Evolutionary conservation across 2,329 filamentous ascomycete species (phyloP).

Genomic region (Alternaria sp.): DNA sequence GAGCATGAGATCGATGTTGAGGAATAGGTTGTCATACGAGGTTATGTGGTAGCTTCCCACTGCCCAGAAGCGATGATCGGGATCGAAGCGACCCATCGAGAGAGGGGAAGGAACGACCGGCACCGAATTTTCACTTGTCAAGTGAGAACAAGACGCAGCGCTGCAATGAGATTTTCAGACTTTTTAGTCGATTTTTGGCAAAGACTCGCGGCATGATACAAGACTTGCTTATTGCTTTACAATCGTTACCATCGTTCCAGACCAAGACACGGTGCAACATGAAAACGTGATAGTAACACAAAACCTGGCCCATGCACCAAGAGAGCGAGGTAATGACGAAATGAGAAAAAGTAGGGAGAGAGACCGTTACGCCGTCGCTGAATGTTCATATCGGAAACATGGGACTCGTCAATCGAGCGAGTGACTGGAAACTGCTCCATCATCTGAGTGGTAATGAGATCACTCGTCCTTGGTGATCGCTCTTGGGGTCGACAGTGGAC

Average conservation of each 20-base stretch:
- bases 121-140: background rate
- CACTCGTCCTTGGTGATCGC: constrained; percentile 31
- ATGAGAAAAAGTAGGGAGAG: constrained; percentile 18
- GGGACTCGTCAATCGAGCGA: background rate
- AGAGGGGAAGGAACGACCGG: background rate
- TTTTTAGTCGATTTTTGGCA: background rate
- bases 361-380: constrained; percentile 43
- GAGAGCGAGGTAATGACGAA: constrained; percentile 11
- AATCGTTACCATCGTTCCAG: background rate
- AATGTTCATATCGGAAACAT: constrained; percentile 25
- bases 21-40: background rate
- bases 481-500: constrained; percentile 21
- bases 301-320: constrained; percentile 9
- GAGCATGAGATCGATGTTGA: background rate
- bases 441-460: background rate
- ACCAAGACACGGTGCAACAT: constrained; percentile 60
- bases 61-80: background rate
- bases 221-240: background rate
- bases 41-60: background rate
- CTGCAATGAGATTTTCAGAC: background rate
- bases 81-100: background rate
- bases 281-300: constrained; percentile 28
- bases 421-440: background rate
- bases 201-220: background rate
- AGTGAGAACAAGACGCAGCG: background rate